Evolutionary conservation across 805 yeast species (phyloP).

Genomic region (Ogataea wickerhamii): DNA sequence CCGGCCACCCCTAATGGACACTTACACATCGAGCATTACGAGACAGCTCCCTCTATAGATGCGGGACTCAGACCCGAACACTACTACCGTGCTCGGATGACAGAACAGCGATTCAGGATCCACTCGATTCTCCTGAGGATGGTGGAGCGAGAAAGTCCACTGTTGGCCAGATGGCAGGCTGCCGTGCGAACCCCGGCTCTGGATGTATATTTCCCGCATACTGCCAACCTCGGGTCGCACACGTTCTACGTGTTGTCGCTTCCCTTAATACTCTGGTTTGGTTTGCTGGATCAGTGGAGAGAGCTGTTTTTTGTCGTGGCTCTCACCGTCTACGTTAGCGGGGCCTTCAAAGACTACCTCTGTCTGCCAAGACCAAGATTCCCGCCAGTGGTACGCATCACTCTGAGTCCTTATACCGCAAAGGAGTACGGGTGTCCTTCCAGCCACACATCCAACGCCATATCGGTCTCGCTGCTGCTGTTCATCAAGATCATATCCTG

Average conservation of each 20-base stretch:
- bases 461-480: conserved; percentile 65
- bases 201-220: conserved; percentile 78
- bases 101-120: conserved; percentile 49
- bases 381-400: conserved; percentile 87
- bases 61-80: conserved; percentile 71
- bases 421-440: conserved; percentile 95
- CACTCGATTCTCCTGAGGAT: conserved; percentile 53
- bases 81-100: conserved; percentile 59
- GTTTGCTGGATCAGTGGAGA: conserved; percentile 48
- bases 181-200: conserved; percentile 43
- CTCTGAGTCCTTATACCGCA: conserved; percentile 86
- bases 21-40: conserved; percentile 13
- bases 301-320: conserved; percentile 61
- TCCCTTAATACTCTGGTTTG: conserved; percentile 84
- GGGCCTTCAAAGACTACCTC: conserved; percentile 74
- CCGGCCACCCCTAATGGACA: conserved; percentile 8
- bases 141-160: conserved; percentile 61
- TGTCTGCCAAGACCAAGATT: conserved; percentile 91
- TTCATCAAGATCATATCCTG: conserved; percentile 15
- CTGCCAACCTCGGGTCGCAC: conserved; percentile 89
- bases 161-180: conserved; percentile 56
- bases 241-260: conserved; percentile 88
- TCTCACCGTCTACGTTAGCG: conserved; percentile 68
- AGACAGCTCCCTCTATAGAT: conserved; percentile 39
- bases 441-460: conserved; percentile 92